A percentile compares a stretch with the other conserved stretches of the same genome.
phyloP scores from a whole-genome alignment of 805 yeast species.

The Nakazawaea ishiwadae region DNA sequence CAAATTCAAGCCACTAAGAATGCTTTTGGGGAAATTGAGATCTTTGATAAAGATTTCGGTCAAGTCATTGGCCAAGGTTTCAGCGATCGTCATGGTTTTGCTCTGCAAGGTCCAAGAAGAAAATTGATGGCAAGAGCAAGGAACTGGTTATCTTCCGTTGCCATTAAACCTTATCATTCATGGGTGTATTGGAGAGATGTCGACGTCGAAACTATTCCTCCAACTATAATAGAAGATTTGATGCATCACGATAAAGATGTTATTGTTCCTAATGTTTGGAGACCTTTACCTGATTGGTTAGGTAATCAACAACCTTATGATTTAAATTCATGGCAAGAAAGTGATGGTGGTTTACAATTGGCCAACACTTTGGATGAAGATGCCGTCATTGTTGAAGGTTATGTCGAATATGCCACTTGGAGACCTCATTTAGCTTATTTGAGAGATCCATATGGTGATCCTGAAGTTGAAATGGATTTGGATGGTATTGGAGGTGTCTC shows the following conservation, averaged over 20 bases:
- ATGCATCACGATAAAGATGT: constrained; percentile 91
- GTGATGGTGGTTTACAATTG: constrained; percentile 73
- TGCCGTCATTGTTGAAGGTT: constrained; percentile 96
- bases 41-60: constrained; percentile 89
- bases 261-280: constrained; percentile 92
- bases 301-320: constrained; percentile 85
- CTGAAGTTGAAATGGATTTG: constrained; percentile 85
- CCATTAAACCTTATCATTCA: constrained; percentile 86
- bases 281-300: constrained; percentile 83
- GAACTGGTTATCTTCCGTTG: constrained; percentile 87
- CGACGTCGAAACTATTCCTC: constrained; percentile 89
- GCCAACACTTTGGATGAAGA: constrained; percentile 83
- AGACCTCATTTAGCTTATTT: constrained; percentile 94
- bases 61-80: constrained; percentile 91
- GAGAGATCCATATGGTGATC: constrained; percentile 93
- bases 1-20: constrained; percentile 57
- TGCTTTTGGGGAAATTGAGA: constrained; percentile 81
- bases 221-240: constrained; percentile 80
- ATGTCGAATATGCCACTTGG: constrained; percentile 97
- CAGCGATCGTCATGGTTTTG: constrained; percentile 90
- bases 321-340: constrained; percentile 81
- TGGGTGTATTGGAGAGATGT: constrained; percentile 99
- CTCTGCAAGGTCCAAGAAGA: constrained; percentile 93
- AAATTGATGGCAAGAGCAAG: constrained; percentile 95
- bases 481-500: constrained; percentile 99